Evolutionary conservation across 164 flowering plant genomes (phyloP).

Genomic region (Kingdonia uniflora): DNA sequence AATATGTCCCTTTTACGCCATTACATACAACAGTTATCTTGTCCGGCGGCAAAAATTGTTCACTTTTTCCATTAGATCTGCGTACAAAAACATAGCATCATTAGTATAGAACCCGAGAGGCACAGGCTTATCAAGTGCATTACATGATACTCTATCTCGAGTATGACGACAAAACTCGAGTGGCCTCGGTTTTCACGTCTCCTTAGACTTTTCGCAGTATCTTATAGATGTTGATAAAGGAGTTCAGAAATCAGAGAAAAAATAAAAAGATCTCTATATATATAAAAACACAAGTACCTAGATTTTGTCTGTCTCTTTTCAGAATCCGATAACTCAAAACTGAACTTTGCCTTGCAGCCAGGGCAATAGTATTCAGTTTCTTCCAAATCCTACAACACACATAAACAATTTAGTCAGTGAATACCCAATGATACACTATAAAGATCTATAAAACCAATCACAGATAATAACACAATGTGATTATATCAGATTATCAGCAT

Average conservation of each 20-base stretch:
- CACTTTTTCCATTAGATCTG: constrained; percentile 30
- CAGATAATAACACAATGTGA: no score
- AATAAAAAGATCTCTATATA: background rate
- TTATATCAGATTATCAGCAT: background rate
- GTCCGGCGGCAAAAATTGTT: constrained; percentile 24
- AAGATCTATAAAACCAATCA: no score
- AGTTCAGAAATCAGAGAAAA: background rate
- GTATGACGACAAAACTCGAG: no score
- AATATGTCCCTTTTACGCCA: constrained; percentile 77
- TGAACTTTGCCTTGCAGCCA: constrained; percentile 75
- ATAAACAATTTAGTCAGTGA: constrained; percentile 12
- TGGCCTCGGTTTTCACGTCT: no score
- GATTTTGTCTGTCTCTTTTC: constrained; percentile 23
- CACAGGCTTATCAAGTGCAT: no score
- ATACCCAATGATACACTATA: no score
- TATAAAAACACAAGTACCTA: no score
- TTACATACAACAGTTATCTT: constrained; percentile 62
- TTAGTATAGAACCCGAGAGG: background rate
- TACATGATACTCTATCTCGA: no score
- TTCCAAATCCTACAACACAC: constrained; percentile 43
- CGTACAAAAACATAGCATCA: constrained; percentile 8
- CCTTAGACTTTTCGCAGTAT: no score
- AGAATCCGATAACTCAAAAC: constrained; percentile 58
- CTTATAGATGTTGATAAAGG: background rate
- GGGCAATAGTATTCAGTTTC: constrained; percentile 84